Percentiles rank a stretch among this genome's conserved stretches.
Evolutionary conservation across 1,284 basidiomycete genomes (phyloP).

Genomic region (Ustilago crameri): DNA sequence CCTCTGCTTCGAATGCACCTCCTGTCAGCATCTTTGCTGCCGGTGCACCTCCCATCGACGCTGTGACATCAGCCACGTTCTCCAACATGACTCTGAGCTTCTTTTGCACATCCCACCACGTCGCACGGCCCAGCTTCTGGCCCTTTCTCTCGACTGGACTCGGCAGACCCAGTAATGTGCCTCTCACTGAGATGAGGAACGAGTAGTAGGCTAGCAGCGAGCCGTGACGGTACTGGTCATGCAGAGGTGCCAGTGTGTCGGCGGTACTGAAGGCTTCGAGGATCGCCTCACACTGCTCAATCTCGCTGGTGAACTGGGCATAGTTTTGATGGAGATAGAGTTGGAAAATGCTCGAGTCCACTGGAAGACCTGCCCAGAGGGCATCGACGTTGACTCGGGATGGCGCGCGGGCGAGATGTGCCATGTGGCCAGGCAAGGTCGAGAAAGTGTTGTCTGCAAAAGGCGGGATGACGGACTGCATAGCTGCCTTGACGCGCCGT

Average conservation of each 20-base stretch:
- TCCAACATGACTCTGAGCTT: constrained; percentile 65
- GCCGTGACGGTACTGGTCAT: constrained; percentile 74
- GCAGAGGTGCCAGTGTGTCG: constrained; percentile 74
- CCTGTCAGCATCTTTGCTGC: not conserved
- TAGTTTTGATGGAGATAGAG: constrained; percentile 95
- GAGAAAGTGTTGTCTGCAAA: not conserved
- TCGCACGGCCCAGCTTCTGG: constrained; percentile 77
- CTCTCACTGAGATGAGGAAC: constrained; percentile 82
- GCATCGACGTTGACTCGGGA: constrained; percentile 30
- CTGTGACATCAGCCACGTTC: constrained; percentile 63
- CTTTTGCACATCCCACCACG: constrained; percentile 70
- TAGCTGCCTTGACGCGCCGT: constrained; percentile 8
- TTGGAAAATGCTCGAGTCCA: constrained; percentile 87
- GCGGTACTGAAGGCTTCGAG: constrained; percentile 83
- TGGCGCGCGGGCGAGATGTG: constrained; percentile 74
- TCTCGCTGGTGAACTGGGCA: constrained; percentile 79
- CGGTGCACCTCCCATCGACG: not conserved
- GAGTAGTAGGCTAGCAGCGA: constrained; percentile 80
- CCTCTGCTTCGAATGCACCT: not conserved
- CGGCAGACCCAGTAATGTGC: constrained; percentile 83
- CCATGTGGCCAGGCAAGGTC: constrained; percentile 72
- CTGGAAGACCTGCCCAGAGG: constrained; percentile 85
- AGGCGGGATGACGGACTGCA: constrained; percentile 19
- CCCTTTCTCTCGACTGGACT: constrained; percentile 78
- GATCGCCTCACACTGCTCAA: constrained; percentile 80